Evolutionary conservation across 768 basidiomycete species (phyloP).

Genomic region (Cyclocybe cylindracea): DNA sequence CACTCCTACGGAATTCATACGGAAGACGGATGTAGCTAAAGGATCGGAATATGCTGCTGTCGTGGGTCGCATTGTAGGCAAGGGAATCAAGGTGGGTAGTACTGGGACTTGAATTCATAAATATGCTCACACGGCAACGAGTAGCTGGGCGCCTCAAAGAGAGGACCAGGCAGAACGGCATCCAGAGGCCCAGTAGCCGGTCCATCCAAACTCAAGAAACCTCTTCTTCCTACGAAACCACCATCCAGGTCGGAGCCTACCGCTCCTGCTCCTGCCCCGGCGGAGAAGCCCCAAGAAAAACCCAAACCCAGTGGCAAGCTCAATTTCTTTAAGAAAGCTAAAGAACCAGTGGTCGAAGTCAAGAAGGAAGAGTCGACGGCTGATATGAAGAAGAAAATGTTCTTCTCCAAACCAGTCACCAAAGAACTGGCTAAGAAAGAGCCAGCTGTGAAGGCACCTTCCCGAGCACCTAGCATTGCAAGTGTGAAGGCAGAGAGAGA

Average conservation of each 20-base stretch:
- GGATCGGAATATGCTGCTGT: slow-evolving; percentile 38
- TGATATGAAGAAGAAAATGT: slow-evolving; percentile 19
- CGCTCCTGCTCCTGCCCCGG: neutral
- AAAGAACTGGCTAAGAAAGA: neutral
- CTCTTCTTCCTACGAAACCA: slow-evolving; percentile 17
- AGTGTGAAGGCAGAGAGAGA: slow-evolving; percentile 15
- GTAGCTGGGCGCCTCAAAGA: slow-evolving; percentile 20
- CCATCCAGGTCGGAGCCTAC: slow-evolving; percentile 22
- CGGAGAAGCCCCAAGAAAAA: slow-evolving; percentile 20
- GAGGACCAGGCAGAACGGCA: slow-evolving; percentile 8
- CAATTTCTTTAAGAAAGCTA: slow-evolving; percentile 53
- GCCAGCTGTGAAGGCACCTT: slow-evolving; percentile 4
- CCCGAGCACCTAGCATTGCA: slow-evolving; percentile 8
- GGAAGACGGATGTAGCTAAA: slow-evolving; percentile 41
- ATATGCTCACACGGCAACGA: neutral
- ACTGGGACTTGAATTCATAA: neutral
- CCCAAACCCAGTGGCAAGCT: slow-evolving; percentile 48
- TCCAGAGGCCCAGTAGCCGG: slow-evolving; percentile 40
- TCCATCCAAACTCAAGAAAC: slow-evolving; percentile 36
- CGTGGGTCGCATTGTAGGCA: slow-evolving; percentile 47
- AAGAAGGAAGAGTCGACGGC: slow-evolving; percentile 17
- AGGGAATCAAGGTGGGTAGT: slow-evolving; percentile 43
- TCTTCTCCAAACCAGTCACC: slow-evolving; percentile 15
- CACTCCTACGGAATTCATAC: slow-evolving; percentile 37
- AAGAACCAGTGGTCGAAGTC: slow-evolving; percentile 19